These are phyloP conservation scores for Verticillium zaregamsianum DNA, from an alignment of 2,329 filamentous ascomycete species.

Conservation along the genomic window DNA sequence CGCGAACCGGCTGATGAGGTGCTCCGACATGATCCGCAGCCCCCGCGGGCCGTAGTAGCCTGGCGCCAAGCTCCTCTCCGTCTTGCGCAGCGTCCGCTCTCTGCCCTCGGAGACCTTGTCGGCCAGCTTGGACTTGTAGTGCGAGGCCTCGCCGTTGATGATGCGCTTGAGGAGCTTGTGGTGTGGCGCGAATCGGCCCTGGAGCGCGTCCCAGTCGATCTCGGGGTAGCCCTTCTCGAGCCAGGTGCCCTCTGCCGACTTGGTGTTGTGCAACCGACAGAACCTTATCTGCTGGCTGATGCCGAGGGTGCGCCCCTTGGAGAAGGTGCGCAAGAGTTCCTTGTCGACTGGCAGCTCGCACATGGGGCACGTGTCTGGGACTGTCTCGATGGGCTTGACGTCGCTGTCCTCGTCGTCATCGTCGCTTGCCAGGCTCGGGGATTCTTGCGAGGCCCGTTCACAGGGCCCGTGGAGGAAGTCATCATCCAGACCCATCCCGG, in stretches of 20 bases:
- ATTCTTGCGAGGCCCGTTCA: neutral
- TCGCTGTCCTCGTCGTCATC: neutral
- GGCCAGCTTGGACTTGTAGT: slow-evolving; percentile 56
- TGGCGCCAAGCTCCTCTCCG: slow-evolving; percentile 56
- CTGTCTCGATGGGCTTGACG: neutral
- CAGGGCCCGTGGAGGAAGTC: neutral
- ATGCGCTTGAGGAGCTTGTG: slow-evolving; percentile 52
- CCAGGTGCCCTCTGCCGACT: slow-evolving; percentile 46
- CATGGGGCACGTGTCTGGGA: slow-evolving; percentile 53
- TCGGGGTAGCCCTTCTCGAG: slow-evolving; percentile 58
- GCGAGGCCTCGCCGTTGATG: slow-evolving; percentile 54
- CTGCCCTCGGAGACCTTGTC: slow-evolving; percentile 52
- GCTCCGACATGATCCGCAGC: slow-evolving; percentile 66
- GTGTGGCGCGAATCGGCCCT: slow-evolving; percentile 53
- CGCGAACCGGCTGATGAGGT: slow-evolving; percentile 58
- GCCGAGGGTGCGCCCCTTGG: slow-evolving; percentile 42
- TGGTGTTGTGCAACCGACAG: slow-evolving; percentile 58
- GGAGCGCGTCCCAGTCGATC: slow-evolving; percentile 65
- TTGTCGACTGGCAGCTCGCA: slow-evolving; percentile 58
- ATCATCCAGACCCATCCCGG: neutral
- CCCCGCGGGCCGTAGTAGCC: slow-evolving; percentile 84
- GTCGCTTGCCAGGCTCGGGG: neutral
- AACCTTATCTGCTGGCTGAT: slow-evolving; percentile 58
- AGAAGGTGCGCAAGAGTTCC: slow-evolving; percentile 49
- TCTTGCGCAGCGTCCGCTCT: slow-evolving; percentile 56